phyloP scores from a whole-genome alignment of 1,284 basidiomycete species.

The Leccinum griseonigrum region DNA sequence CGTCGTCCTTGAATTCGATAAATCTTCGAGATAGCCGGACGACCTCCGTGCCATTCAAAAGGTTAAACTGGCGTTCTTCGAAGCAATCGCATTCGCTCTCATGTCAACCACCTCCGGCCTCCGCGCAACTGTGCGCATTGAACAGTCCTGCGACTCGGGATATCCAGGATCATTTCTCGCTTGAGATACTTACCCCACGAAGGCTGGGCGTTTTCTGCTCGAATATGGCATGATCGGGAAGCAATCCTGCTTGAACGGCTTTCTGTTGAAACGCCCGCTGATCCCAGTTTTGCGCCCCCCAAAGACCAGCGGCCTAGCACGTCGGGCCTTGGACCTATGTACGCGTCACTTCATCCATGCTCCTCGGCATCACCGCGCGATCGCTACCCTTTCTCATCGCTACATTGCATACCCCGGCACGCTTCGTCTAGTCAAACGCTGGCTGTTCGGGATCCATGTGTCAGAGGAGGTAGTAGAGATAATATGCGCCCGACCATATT shows the following conservation, averaged over 20 bases:
- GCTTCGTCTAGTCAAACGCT: conserved; percentile 87
- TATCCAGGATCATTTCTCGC: conserved; percentile 66
- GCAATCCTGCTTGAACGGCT: conserved; percentile 75
- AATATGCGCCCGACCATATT: conserved; percentile 68
- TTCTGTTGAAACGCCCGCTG: conserved; percentile 31
- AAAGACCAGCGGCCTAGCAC: conserved; percentile 44
- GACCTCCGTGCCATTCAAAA: conserved; percentile 92
- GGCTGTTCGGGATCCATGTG: conserved; percentile 74
- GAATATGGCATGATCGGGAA: conserved; percentile 90
- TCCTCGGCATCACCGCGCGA: conserved; percentile 83
- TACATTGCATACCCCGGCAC: conserved; percentile 82
- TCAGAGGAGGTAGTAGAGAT: conserved; percentile 83
- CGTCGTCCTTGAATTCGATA: conserved; percentile 84
- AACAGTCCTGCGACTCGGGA: conserved; percentile 46
- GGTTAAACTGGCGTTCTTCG: conserved; percentile 92
- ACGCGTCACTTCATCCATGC: conserved; percentile 71
- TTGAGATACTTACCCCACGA: conserved; percentile 79
- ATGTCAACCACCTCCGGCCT: conserved; percentile 52
- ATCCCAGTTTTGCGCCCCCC: conserved; percentile 1
- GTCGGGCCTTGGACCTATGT: conserved; percentile 61
- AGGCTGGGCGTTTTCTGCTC: conserved; percentile 85
- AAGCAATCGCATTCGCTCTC: conserved; percentile 67
- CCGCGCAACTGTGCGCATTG: conserved; percentile 57
- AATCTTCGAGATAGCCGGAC: conserved; percentile 93
- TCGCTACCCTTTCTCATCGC: conserved; percentile 79